phyloP scores from a whole-genome alignment of 2,329 filamentous ascomycete species.

The Lachnellula subtilissima region DNA sequence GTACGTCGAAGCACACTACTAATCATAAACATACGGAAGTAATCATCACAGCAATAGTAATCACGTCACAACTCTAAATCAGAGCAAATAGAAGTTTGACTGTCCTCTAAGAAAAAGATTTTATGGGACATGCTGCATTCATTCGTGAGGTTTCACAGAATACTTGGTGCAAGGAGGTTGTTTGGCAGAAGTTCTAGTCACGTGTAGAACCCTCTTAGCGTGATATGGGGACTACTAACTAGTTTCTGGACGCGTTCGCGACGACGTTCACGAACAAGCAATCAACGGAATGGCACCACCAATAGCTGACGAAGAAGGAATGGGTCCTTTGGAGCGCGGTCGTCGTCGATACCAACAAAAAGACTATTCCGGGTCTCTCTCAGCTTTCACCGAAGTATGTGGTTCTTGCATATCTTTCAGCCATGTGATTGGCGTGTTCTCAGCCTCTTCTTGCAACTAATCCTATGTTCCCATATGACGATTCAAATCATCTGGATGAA shows the following conservation, averaged over 20 bases:
- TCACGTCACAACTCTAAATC: no score
- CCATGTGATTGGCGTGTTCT: not conserved
- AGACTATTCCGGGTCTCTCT: constrained; percentile 21
- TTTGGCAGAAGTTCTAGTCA: not conserved
- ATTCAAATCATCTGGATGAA: no score
- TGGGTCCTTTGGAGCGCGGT: constrained; percentile 26
- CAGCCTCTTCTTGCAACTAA: not conserved
- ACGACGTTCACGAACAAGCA: not conserved
- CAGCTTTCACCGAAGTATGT: constrained; percentile 14
- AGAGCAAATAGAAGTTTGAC: no score
- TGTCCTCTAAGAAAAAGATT: no score
- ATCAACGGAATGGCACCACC: constrained; percentile 5
- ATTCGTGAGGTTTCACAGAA: not conserved
- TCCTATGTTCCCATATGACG: no score
- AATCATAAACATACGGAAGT: no score
- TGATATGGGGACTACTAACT: not conserved
- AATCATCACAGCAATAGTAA: no score
- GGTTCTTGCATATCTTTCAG: not conserved
- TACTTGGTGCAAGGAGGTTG: not conserved
- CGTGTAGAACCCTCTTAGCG: not conserved
- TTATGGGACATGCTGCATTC: not conserved
- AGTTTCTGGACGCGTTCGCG: not conserved
- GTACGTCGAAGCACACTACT: no score
- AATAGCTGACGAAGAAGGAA: constrained; percentile 18
- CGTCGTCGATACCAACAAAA: constrained; percentile 26